These are phyloP conservation scores for Rhododendron mucronatum DNA, from an alignment of 148 eudicot species.

Conservation along the genomic window DNA sequence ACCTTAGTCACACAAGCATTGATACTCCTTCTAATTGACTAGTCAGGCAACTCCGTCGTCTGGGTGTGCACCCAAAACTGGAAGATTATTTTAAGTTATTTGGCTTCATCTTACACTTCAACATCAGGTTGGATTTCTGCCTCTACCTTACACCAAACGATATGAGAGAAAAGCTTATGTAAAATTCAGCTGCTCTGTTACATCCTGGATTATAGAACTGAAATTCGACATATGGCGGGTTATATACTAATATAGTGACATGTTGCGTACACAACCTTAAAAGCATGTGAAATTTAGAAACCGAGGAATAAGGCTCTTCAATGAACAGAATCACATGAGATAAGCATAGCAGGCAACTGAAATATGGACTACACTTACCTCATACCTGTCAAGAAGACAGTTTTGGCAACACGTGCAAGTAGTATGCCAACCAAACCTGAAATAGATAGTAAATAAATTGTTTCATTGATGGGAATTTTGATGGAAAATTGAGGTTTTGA, in stretches of 20 bases:
- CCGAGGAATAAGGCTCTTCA: neutral
- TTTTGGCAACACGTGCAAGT: slow-evolving; percentile 69
- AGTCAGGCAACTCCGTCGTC: neutral
- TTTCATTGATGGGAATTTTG: neutral
- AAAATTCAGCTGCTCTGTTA: neutral
- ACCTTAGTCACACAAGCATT: neutral
- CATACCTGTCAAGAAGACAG: slow-evolving; percentile 79
- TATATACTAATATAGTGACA: neutral
- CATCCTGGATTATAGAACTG: neutral
- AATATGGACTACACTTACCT: neutral
- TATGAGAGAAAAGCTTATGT: neutral
- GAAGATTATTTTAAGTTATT: neutral
- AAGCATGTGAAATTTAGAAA: neutral
- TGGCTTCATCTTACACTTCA: neutral
- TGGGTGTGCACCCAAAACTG: neutral
- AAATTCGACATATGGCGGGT: neutral
- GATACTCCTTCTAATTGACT: neutral
- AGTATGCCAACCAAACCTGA: slow-evolving; percentile 93
- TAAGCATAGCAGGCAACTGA: neutral
- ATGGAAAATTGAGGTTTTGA: slow-evolving; percentile 8
- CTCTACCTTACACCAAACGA: neutral
- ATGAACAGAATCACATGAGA: neutral
- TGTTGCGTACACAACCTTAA: neutral
- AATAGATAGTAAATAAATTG: slow-evolving; percentile 30
- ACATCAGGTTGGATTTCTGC: neutral